Percentiles rank a stretch among this genome's conserved stretches.
Evolutionary conservation across 495 filamentous ascomycete species (phyloP).

Genomic region (Neurospora sp.): DNA sequence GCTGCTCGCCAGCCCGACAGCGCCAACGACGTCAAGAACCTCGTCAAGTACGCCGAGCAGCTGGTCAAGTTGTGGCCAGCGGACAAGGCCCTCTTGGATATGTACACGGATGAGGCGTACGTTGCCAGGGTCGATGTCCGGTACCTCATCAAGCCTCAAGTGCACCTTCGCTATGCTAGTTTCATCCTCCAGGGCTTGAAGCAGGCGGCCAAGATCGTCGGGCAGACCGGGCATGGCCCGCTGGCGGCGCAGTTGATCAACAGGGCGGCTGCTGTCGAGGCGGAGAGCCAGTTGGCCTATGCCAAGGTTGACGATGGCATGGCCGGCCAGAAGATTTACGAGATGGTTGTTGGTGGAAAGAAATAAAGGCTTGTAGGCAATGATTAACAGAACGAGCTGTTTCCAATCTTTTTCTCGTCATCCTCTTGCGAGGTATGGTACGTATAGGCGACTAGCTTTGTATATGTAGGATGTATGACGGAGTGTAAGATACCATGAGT

Average conservation of each 20-base stretch:
- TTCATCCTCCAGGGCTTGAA: slow-evolving; percentile 33
- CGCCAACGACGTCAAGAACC: slow-evolving; percentile 11
- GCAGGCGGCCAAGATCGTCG: slow-evolving; percentile 25
- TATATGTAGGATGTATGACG: background rate
- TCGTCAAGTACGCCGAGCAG: slow-evolving; percentile 26
- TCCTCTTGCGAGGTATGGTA: background rate
- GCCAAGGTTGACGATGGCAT: background rate
- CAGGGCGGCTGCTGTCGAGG: slow-evolving; percentile 16
- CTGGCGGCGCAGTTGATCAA: slow-evolving; percentile 22
- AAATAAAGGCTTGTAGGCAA: background rate
- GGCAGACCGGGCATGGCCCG: slow-evolving; percentile 5
- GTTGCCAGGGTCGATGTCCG: slow-evolving; percentile 1
- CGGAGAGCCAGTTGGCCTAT: slow-evolving; percentile 14
- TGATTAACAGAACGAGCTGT: background rate
- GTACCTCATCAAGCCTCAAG: slow-evolving; percentile 18
- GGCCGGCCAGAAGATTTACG: slow-evolving; percentile 12
- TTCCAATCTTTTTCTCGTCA: background rate
- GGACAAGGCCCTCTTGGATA: slow-evolving; percentile 16
- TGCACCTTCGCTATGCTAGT: slow-evolving; percentile 16
- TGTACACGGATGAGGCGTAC: slow-evolving; percentile 22
- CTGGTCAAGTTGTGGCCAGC: slow-evolving; percentile 28
- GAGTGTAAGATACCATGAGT: background rate
- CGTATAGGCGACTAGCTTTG: background rate
- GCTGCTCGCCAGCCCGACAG: slow-evolving; percentile 7
- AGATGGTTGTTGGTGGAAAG: background rate